Percentiles rank a stretch among this genome's conserved stretches.
Evolutionary conservation across 495 filamentous ascomycete genomes (phyloP).

Genomic region (Cercophora sp.): DNA sequence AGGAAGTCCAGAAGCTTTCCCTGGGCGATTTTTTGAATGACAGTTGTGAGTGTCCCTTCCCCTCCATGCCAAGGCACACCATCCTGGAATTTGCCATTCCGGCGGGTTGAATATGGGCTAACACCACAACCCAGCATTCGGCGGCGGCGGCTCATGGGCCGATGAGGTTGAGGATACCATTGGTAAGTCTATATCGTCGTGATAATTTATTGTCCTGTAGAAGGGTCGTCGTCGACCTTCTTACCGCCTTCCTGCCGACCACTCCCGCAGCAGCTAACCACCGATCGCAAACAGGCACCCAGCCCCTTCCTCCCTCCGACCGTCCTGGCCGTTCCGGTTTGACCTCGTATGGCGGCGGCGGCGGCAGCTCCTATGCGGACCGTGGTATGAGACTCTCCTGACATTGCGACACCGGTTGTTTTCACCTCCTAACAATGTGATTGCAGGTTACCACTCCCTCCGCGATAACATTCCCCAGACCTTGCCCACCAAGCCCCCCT

Average conservation of each 20-base stretch:
- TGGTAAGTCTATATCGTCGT: no score
- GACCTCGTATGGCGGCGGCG: slow-evolving; percentile 29
- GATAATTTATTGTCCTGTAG: no score
- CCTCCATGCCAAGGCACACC: slow-evolving; percentile 22
- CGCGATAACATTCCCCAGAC: slow-evolving; percentile 70
- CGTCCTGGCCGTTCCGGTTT: slow-evolving; percentile 28
- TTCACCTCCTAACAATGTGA: no score
- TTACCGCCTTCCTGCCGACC: no score
- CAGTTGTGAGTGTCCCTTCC: slow-evolving; percentile 56
- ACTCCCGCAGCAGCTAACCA: no score
- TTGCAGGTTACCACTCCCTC: slow-evolving; percentile 54
- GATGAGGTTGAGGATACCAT: slow-evolving; percentile 92
- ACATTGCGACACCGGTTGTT: no score
- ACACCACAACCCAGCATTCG: slow-evolving; percentile 57
- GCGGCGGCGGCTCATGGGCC: slow-evolving; percentile 75
- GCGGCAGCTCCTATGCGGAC: slow-evolving; percentile 27
- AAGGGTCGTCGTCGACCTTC: no score
- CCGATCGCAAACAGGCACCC: slow-evolving; percentile 32
- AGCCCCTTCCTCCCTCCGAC: slow-evolving; percentile 42
- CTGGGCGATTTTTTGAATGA: slow-evolving; percentile 87
- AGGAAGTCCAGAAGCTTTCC: slow-evolving; percentile 84
- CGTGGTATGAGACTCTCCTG: slow-evolving; percentile 28
- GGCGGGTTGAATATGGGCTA: slow-evolving; percentile 9
- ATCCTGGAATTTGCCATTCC: slow-evolving; percentile 1
- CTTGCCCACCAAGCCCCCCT: slow-evolving; percentile 88